Base-by-base conservation (phyloP, 352 stramenopile genomes). In the Aphanomyces invadans region DNA sequence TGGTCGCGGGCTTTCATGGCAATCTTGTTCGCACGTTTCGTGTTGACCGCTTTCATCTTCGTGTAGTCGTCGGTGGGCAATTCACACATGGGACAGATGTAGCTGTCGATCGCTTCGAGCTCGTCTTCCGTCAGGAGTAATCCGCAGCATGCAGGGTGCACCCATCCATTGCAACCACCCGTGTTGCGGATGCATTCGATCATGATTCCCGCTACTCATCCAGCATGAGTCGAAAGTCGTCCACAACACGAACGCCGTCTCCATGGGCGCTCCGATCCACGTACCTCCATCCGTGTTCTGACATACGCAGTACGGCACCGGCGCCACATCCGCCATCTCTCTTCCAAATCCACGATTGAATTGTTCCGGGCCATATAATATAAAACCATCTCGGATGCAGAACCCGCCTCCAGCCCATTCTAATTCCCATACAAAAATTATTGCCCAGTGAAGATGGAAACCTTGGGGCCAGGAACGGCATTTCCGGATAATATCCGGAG, bases 151-250 rank as follows among this genome's bases (percentile, higher is more conserved):
- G 68, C 70, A 36, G 88, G 89, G 59, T 97, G 89, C 36, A 96
- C 90, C 87, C 87, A 97, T 62, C 89, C 87, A 52, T 96, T 91
- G 73, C 89, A 97, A 66, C 89, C 89, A 57, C 85, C 88, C 21
- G 76, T 83, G 69, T 88, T 88, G 68, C 88, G 86, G 65, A 90
- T 95, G 75, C 89, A 97, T 78, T 96, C 87, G 74, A 97, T 95
- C 89, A 97, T 97, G 75, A 96, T 92, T 31, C 87, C 82, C 62
- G 79, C 76, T 72, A 33, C n/a, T n/a, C n/a, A n/a, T n/a, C n/a
- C 55, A 31, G 29, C 26, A 52, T 21, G 44, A 42, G 7, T n/a
- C n/a, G n/a, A n/a, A n/a, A n/a, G n/a, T n/a, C n/a, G n/a, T n/a
- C n/a, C n/a, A n/a, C n/a, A n/a, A n/a, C n/a, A n/a, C n/a, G n/a